Evolutionary conservation across 441 rosid species (phyloP).

Genomic region (Erysimum cheiri): DNA sequence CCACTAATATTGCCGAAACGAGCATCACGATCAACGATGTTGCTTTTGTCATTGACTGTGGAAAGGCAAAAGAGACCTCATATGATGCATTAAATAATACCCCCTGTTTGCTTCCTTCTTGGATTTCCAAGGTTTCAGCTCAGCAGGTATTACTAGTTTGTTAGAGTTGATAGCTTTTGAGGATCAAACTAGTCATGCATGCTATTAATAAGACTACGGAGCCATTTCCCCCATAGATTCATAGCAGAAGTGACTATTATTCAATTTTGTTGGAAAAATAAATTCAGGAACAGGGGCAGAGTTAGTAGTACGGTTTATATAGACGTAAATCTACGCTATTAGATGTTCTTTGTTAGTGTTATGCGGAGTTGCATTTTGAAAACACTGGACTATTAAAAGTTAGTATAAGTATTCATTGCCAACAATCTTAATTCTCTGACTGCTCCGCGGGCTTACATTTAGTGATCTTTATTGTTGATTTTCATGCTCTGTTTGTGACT

Average conservation of each 20-base stretch:
- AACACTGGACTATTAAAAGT: slow-evolving; percentile 1
- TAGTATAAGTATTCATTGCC: not conserved
- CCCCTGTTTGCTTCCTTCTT: slow-evolving; percentile 92
- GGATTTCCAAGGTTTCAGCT: slow-evolving; percentile 94
- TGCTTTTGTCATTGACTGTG: slow-evolving; percentile 93
- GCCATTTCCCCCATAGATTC: not conserved
- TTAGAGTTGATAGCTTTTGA: slow-evolving; percentile 28
- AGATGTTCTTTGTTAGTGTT: not conserved
- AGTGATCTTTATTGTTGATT: not conserved
- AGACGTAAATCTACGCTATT: not conserved
- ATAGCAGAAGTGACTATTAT: not conserved
- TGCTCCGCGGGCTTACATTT: not conserved
- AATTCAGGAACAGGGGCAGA: not conserved
- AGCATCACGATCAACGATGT: slow-evolving; percentile 93
- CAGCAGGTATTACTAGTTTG: slow-evolving; percentile 69
- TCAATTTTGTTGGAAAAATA: not conserved
- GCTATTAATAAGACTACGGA: not conserved
- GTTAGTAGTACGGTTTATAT: not conserved
- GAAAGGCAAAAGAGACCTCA: slow-evolving; percentile 94
- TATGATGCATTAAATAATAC: slow-evolving; percentile 95
- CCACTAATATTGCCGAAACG: slow-evolving; percentile 97
- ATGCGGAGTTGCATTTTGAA: not conserved
- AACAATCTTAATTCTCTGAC: not conserved
- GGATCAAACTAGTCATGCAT: not conserved
- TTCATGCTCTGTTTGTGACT: slow-evolving; percentile 38